phyloP scores from a whole-genome alignment of 352 stramenopile species.

The Sclerospora graminicola region DNA sequence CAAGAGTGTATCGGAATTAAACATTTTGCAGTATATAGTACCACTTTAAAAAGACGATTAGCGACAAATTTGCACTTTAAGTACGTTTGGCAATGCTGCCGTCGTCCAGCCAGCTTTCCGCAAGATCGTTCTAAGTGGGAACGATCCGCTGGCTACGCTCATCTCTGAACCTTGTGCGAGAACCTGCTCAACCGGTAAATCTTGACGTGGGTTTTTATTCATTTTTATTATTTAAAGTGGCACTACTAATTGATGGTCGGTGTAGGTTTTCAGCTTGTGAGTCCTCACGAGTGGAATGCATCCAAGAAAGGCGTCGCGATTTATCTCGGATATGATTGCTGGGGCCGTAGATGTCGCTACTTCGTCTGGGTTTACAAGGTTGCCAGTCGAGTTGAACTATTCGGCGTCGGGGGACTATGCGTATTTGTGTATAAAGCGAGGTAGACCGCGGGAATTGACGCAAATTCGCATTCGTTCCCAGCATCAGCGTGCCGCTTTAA shows the following conservation, averaged over 20 bases:
- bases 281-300: slow-evolving; percentile 32
- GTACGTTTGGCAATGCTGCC: slow-evolving; percentile 44
- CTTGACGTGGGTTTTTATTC: neutral
- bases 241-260: slow-evolving; percentile 2
- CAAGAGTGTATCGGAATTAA: no score
- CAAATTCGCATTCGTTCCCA: no score
- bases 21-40: no score
- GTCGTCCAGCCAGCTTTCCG: no score
- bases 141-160: no score
- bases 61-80: slow-evolving; percentile 47
- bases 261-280: no score
- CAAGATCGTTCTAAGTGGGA: no score
- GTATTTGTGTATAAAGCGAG: slow-evolving; percentile 62
- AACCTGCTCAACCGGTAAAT: slow-evolving; percentile 52
- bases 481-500: no score
- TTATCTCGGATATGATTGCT: slow-evolving; percentile 59
- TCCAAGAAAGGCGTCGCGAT: slow-evolving; percentile 16
- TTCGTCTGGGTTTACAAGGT: slow-evolving; percentile 40
- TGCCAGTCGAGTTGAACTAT: slow-evolving; percentile 57
- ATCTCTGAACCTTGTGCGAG: slow-evolving; percentile 50
- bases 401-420: no score
- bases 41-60: no score
- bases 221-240: neutral
- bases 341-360: slow-evolving; percentile 40
- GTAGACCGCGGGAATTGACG: slow-evolving; percentile 24